phyloP scores from a whole-genome alignment of 2,329 filamentous ascomycete species.

The Tolypocladium endophyticum region DNA sequence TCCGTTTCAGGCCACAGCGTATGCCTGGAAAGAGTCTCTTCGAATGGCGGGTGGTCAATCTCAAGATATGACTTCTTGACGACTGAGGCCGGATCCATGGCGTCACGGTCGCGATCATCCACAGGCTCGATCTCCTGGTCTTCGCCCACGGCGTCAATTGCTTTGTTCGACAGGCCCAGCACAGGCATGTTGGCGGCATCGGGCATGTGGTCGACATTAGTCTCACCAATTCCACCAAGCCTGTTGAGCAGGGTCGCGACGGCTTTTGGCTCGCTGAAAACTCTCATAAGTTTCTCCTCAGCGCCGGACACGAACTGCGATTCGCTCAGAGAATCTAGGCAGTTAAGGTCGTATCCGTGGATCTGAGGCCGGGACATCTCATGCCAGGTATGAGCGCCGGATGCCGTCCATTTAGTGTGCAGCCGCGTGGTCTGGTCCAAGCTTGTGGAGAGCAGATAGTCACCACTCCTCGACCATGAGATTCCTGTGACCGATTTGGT shows the following conservation, averaged over 20 bases:
- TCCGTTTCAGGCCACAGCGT: conserved; percentile 94
- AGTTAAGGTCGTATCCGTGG: conserved; percentile 96
- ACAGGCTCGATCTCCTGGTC: conserved; percentile 32
- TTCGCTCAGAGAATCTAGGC: conserved; percentile 64
- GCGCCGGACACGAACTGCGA: conserved; percentile 85
- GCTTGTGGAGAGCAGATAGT: conserved; percentile 80
- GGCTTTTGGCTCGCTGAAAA: conserved; percentile 81
- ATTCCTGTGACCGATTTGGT: conserved; percentile 71
- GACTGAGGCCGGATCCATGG: conserved; percentile 42
- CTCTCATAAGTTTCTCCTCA: conserved; percentile 94
- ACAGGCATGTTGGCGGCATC: conserved; percentile 93
- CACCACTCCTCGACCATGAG: conserved; percentile 72
- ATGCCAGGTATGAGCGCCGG: conserved; percentile 60
- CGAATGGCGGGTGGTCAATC: conserved; percentile 66
- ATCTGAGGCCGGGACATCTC: conserved; percentile 95
- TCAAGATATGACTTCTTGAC: conserved; percentile 52
- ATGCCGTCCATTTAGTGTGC: conserved; percentile 64
- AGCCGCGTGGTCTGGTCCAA: conserved; percentile 88
- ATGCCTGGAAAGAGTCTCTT: conserved; percentile 80
- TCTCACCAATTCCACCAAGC: conserved; percentile 49
- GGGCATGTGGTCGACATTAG: conserved; percentile 43
- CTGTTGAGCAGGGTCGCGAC: conserved; percentile 64
- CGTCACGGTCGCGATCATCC: conserved; percentile 39
- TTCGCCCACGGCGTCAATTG: conserved; percentile 51
- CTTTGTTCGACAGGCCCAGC: conserved; percentile 91